Base-by-base conservation (phyloP, 140 eudicot genomes). In the Bidens hawaiensis region DNA sequence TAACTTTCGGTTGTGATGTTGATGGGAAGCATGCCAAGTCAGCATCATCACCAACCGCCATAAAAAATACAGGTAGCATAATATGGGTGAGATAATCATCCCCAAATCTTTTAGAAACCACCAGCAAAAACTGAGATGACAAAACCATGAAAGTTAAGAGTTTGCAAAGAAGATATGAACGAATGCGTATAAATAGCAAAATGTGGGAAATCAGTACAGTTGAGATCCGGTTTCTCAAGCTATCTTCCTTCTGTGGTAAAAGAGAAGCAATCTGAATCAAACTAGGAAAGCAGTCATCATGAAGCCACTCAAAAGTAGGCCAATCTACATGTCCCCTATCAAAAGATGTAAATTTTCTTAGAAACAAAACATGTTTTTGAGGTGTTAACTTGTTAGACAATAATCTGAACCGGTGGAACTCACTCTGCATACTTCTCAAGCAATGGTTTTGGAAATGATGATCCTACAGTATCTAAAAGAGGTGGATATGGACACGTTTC, bases 251-350 rank as follows among this genome's bases (percentile, higher is more conserved):
- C 79, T 80, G 90, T 38, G 97, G 90, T 63, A 90, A 84, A 6
- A 84, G 73, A 43, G 94, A 84, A 46, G 81, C 78, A 18, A 90
- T 75, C 34, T 82, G 96, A 79, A 90, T 84, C 82, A 90, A 67
- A 74, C 57, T 64, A 17, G 96, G 90, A 82, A 90, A 83, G 76
- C 97, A 90, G 15, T 90, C 94, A 72, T 70, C 70, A 50, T 84
- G 97, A 76, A 90, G 72, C 97, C 95, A 90, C 71, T 84, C 97
- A 82, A 90, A 90, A 25, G 81, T 61, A 71, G 84, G 85, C 97
- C 97, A 90, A 41, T 90, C 94, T 62, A 71, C 83, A 72, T 60
- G 66, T 56, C 88, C 97, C 85, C 97, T 90, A 75, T 43, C 10
- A 28, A 79, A 75, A 57, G 23, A 40, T 46, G 60, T 56, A 4